Evolutionary conservation across 257 asterid genomes (phyloP), one percentile per base, ranked within the genome.

Genomic region (Primulina huaijiensis): DNA sequence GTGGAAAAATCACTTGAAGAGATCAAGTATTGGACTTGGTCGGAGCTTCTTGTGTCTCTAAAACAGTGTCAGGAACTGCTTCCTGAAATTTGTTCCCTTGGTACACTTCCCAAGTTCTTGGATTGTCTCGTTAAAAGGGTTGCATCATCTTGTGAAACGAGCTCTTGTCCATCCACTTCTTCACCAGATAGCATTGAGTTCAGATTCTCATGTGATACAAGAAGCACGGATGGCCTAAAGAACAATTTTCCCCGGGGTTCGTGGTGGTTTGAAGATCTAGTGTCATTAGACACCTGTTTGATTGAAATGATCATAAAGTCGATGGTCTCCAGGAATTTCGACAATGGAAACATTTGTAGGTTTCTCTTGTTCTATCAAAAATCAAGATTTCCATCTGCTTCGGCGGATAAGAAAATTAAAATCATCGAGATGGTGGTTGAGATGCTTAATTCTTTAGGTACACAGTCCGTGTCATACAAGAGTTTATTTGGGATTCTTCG

Each of bases 251-350:
- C 73, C 31, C 73, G 82, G 16, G 74, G 80, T 17, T 86, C 96
- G 4, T 90, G 98, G 98, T 92, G 97, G 98, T 90, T 90, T 71
- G 95, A 88, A 50, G 96, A 92, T 76, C 81, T 92, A 3, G 78
- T 72, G 8, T 67, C 73, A 11, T 80, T 85, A 0, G 81, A 79
- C 6, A 65, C 79, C 2, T 29, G 4, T 62, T 7, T 83, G 20
- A 67, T 88, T 7, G 79, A 69, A 30, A 76, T 66, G 75, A 70
- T 90, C 16, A 82, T 87, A 0, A 84, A 73, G 52, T 68, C 75
- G 35, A 80, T 88, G 92, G 68, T 80, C 29, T 67, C 82, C 6
- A 83, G 79, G 67, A 85, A 74, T 60, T 53, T 90, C 2, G 96
- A 87, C 37, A 82, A 87, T 37, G 84, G 87, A 19, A 71, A 84